A percentile compares a stretch with the other conserved stretches of the same genome.
phyloP scores from a whole-genome alignment of 805 yeast species.

The Saccharomycopsis oosterbeekiorum region DNA sequence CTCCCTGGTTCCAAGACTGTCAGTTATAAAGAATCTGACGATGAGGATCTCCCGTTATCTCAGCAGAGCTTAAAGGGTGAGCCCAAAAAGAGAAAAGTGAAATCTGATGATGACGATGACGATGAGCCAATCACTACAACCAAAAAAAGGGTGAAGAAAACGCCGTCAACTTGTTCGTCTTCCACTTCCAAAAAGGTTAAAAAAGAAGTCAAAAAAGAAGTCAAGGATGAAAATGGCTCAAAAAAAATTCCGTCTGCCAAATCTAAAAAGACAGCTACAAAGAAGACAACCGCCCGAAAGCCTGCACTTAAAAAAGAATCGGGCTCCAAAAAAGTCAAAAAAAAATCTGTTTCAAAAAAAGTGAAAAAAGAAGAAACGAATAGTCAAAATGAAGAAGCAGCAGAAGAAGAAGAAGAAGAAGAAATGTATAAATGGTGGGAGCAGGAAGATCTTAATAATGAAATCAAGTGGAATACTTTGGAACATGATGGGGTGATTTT shows the following conservation, averaged over 20 bases:
- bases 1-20: slow-evolving; percentile 14
- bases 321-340: slow-evolving; percentile 6
- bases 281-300: slow-evolving; percentile 18
- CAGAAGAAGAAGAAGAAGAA: slow-evolving; percentile 47
- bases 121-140: slow-evolving; percentile 14
- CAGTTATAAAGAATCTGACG: slow-evolving; percentile 14
- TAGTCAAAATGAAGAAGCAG: slow-evolving; percentile 25
- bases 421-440: slow-evolving; percentile 83
- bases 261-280: slow-evolving; percentile 18
- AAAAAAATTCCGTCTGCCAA: slow-evolving; percentile 3
- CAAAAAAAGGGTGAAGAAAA: slow-evolving; percentile 1
- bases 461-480: slow-evolving; percentile 76
- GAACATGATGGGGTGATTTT: slow-evolving; percentile 88
- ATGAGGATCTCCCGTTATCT: slow-evolving; percentile 16
- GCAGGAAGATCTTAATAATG: slow-evolving; percentile 58
- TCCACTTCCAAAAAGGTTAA: not conserved
- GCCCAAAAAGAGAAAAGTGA: slow-evolving; percentile 16
- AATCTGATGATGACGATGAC: slow-evolving; percentile 15
- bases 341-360: slow-evolving; percentile 11
- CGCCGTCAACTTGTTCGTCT: not conserved
- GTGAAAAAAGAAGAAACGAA: slow-evolving; percentile 18
- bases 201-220: slow-evolving; percentile 1
- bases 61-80: slow-evolving; percentile 11
- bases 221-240: not conserved
- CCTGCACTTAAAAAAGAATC: slow-evolving; percentile 20